Percentiles rank a stretch among this genome's conserved stretches.
Evolutionary conservation across 352 stramenopile genomes (phyloP).

Genomic region (Globisporangium carolinianum): DNA sequence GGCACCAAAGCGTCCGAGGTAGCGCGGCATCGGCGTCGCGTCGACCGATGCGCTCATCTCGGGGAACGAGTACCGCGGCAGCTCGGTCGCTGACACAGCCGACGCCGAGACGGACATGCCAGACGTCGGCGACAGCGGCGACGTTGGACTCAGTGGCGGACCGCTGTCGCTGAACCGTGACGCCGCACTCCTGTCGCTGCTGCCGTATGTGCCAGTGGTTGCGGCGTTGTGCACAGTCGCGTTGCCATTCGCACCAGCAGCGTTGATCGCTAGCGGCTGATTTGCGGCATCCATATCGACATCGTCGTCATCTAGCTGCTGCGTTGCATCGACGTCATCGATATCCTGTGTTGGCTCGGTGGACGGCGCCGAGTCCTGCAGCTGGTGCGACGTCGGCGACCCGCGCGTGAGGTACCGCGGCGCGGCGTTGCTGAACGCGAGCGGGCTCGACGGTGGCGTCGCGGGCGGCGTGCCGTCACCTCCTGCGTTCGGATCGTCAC

Average conservation of each 20-base stretch:
- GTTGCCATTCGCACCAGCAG: not conserved
- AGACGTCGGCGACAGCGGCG: constrained; percentile 60
- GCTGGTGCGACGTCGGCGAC: not conserved
- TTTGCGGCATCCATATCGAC: constrained; percentile 11
- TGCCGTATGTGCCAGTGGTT: not conserved
- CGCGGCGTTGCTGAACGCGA: constrained; percentile 11
- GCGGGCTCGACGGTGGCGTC: constrained; percentile 58
- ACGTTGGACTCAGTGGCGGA: constrained; percentile 34
- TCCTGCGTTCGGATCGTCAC: constrained; percentile 3
- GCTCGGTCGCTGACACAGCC: constrained; percentile 72
- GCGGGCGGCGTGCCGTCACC: constrained; percentile 35
- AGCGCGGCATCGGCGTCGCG: constrained; percentile 66
- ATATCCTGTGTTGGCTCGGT: constrained; percentile 1
- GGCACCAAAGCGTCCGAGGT: constrained; percentile 47
- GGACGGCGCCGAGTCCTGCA: constrained; percentile 7
- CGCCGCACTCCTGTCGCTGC: not conserved
- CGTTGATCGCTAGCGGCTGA: constrained; percentile 5
- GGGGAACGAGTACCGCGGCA: constrained; percentile 58
- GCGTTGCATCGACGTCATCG: constrained; percentile 9
- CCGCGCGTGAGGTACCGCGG: constrained; percentile 43
- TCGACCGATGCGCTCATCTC: constrained; percentile 82
- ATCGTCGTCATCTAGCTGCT: constrained; percentile 6
- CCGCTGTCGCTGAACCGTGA: constrained; percentile 3
- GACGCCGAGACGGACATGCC: constrained; percentile 69
- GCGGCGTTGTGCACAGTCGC: not conserved